A percentile compares a stretch with the other conserved stretches of the same genome.
These are phyloP conservation scores for Pseudogymnoascus sp. DNA, from an alignment of 2,329 filamentous ascomycete species.

Conservation along the genomic window DNA sequence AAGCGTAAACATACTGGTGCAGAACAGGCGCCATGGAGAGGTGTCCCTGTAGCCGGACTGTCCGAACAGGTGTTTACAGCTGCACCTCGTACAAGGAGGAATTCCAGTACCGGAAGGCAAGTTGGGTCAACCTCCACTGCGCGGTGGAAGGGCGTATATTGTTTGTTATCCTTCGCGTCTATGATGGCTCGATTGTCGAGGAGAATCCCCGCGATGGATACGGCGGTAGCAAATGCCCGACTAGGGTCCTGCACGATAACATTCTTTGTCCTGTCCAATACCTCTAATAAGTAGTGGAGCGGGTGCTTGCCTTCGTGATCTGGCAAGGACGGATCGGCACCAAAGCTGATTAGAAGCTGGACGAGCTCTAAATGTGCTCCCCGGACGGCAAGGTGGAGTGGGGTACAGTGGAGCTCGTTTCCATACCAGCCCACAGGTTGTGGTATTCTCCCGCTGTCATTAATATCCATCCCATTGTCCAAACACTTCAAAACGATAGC, in stretches of 20 bases:
- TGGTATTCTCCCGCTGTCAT: background rate
- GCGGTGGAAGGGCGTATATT: background rate
- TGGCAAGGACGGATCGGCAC: background rate
- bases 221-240: background rate
- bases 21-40: background rate
- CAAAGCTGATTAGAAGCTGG: background rate
- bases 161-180: background rate
- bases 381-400: background rate
- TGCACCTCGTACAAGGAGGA: background rate
- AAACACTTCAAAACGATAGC: background rate
- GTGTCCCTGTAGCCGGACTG: background rate
- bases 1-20: background rate
- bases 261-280: background rate
- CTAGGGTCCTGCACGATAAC: background rate
- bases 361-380: background rate
- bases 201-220: background rate
- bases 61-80: background rate
- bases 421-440: background rate
- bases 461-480: background rate
- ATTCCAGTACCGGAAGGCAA: background rate
- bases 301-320: background rate
- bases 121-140: background rate
- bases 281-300: background rate
- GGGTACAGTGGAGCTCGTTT: background rate
- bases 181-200: background rate